Base-by-base conservation (phyloP, 2,329 filamentous ascomycete genomes). In the Phyllosticta paracitricarpa region DNA sequence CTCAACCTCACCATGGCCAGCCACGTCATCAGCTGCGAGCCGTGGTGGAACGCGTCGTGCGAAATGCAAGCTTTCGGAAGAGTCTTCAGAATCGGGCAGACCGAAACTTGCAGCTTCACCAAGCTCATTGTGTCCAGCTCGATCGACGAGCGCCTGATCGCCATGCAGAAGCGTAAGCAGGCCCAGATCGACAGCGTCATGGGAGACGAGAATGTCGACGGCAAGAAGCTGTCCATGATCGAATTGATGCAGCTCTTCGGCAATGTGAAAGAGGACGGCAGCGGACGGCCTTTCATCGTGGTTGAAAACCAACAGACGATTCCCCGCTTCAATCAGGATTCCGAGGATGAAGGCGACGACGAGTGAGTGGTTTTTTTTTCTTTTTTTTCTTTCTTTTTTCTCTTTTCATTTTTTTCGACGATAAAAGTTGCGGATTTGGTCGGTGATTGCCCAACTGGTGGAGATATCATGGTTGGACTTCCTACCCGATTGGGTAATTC, bases 11-110 rank as follows among this genome's bases (percentile, higher is more conserved):
- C 82, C 0, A 80, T 80, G 70, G 84, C 85, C 0, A 73, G 67
- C 4, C 70, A 73, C 4, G 77, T 80, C 56, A 78, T 82, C 51
- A 71, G 75, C 14, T 68, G 82, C 19, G 79, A 80, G 62, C 76
- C 76, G 0, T 79, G 77, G 78, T 90, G 84, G 83, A 89, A 89
- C 26, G 28, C 40, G 3, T 4, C 79, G 0, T 70, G 78, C 0
- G 85, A 90, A 65, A 74, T 84, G n/a, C 88, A 90, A 66, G 85
- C 82, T 0, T 83, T 83, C 67, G 81, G 78, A 1, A 81, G 88
- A 0, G 81, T 89, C 0, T 82, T 81, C 65, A 79, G 88, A 4
- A 84, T 86, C 2, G 87, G 87, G 0, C 89, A 93, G 64, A 64
- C 68, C 0, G 81, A 85, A 52, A 74, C 82, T 35, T 85, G 86